These are phyloP conservation scores for Rhynchosporium graminicola DNA, from an alignment of 2,329 filamentous ascomycete genomes.

Conservation along the genomic window DNA sequence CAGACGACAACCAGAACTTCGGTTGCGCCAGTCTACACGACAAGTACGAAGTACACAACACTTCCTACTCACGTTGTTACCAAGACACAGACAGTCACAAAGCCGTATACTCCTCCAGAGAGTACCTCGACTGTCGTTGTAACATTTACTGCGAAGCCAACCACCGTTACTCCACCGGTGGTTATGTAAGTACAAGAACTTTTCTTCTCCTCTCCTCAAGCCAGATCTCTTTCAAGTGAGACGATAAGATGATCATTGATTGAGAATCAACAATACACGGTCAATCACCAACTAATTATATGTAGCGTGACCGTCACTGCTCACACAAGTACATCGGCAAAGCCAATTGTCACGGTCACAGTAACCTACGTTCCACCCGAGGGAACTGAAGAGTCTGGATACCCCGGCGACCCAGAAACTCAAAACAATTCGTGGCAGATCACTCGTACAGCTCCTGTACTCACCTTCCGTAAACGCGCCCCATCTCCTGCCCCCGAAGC, in stretches of 20 bases:
- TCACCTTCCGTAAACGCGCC: conserved; percentile 4
- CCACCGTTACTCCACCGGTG: background rate
- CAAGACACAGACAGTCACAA: conserved; percentile 3
- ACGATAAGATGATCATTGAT: no score
- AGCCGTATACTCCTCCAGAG: background rate
- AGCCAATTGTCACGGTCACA: background rate
- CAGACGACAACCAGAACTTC: background rate
- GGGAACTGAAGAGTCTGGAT: background rate
- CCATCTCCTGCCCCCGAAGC: background rate
- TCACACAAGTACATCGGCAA: background rate
- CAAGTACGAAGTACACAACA: conserved; percentile 7
- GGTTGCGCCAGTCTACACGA: background rate
- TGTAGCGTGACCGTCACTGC: conserved; percentile 3
- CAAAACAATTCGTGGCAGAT: background rate
- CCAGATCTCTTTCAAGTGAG: no score
- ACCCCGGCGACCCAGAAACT: background rate
- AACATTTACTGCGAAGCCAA: background rate
- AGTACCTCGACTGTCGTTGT: conserved; percentile 1
- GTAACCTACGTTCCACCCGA: background rate
- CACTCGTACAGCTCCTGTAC: background rate
- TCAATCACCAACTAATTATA: background rate
- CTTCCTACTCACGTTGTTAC: conserved; percentile 1
- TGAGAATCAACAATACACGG: no score
- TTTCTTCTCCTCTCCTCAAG: background rate
- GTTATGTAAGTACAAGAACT: background rate